A percentile compares a stretch with the other conserved stretches of the same genome.
Evolutionary conservation across 257 asterid species (phyloP).

Genomic region (Paulownia fortunei): DNA sequence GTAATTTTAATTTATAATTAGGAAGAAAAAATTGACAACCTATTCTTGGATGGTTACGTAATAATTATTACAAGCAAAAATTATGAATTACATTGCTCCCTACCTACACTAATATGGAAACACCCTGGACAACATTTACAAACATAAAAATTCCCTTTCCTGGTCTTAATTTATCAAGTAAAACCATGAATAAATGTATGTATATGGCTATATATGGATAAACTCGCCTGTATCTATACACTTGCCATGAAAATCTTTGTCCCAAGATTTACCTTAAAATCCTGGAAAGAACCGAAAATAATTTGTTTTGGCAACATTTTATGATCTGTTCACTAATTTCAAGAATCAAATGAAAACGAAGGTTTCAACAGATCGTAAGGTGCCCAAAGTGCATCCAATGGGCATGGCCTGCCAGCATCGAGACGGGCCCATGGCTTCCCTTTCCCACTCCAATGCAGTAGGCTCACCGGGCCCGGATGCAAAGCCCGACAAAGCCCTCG

Average conservation of each 20-base stretch:
- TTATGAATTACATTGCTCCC: neutral
- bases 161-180: neutral
- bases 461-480: too few species aligned
- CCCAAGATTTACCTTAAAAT: neutral
- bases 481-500: too few species aligned
- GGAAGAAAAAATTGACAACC: neutral
- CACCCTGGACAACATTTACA: too few species aligned
- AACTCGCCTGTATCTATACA: neutral
- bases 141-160: too few species aligned
- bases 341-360: slow-evolving; percentile 40
- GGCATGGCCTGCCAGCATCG: slow-evolving; percentile 49
- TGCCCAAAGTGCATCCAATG: slow-evolving; percentile 61
- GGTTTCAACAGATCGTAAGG: slow-evolving; percentile 51
- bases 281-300: neutral
- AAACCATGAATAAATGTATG: neutral
- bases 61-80: neutral
- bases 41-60: neutral
- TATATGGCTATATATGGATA: neutral
- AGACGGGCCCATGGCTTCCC: slow-evolving; percentile 59
- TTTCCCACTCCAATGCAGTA: too few species aligned
- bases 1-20: too few species aligned
- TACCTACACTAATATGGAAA: too few species aligned
- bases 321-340: neutral
- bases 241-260: neutral
- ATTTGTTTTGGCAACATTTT: neutral